These are phyloP conservation scores for Metschnikowia borealis DNA, from an alignment of 805 yeast species.

Conservation along the genomic window DNA sequence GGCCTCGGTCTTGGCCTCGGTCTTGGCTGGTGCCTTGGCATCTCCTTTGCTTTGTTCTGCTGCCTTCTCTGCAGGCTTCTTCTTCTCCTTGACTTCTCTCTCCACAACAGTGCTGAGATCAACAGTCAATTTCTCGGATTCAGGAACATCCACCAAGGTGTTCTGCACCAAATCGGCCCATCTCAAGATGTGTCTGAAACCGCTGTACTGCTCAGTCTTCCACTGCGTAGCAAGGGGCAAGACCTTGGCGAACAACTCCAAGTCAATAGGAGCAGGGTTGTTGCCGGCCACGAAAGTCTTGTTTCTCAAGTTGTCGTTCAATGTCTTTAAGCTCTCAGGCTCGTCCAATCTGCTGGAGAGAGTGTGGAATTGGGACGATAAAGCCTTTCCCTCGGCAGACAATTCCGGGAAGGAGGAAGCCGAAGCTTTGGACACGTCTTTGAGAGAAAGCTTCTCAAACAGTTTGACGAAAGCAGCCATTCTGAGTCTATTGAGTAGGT, in stretches of 20 bases:
- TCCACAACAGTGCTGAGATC: slow-evolving; percentile 64
- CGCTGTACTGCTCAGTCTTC: slow-evolving; percentile 54
- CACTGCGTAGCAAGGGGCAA: slow-evolving; percentile 58
- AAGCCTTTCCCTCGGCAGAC: slow-evolving; percentile 56
- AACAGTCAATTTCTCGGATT: slow-evolving; percentile 49
- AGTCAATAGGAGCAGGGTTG: slow-evolving; percentile 66
- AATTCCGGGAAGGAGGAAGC: slow-evolving; percentile 26
- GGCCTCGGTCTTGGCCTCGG: slow-evolving; percentile 7
- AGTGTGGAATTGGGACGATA: slow-evolving; percentile 75
- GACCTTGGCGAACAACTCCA: slow-evolving; percentile 61
- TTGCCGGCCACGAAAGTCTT: slow-evolving; percentile 71
- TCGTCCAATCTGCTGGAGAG: slow-evolving; percentile 55
- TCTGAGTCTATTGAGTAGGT: slow-evolving; percentile 9
- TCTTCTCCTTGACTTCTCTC: slow-evolving; percentile 68
- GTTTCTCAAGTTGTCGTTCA: slow-evolving; percentile 67
- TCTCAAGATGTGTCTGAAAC: slow-evolving; percentile 80
- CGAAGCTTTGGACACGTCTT: slow-evolving; percentile 20
- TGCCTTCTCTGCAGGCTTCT: slow-evolving; percentile 35
- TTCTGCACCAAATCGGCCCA: slow-evolving; percentile 90
- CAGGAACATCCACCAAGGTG: slow-evolving; percentile 51
- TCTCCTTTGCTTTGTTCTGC: slow-evolving; percentile 33
- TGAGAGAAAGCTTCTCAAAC: slow-evolving; percentile 30
- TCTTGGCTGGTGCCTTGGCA: slow-evolving; percentile 5
- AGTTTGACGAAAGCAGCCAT: slow-evolving; percentile 30
- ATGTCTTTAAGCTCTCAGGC: slow-evolving; percentile 41